Evolutionary conservation across 1,284 basidiomycete genomes (phyloP).

Genomic region (Ceratobasidium sp.): DNA sequence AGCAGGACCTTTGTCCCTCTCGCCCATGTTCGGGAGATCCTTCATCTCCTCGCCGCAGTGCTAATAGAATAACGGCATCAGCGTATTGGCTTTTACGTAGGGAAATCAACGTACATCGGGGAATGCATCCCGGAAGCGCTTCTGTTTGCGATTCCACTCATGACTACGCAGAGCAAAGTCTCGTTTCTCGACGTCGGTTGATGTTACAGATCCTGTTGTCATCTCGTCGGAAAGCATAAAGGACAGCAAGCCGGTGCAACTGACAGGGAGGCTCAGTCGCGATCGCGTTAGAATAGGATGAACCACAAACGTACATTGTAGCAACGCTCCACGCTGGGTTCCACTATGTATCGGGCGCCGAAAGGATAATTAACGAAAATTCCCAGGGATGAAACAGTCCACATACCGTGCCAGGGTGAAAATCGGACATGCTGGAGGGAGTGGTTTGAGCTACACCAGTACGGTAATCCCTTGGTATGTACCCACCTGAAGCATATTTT

Average conservation of each 20-base stretch:
- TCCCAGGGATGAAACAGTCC: not conserved
- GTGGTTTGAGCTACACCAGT: not conserved
- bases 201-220: conserved; percentile 91
- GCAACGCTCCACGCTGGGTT: conserved; percentile 94
- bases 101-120: conserved; percentile 70
- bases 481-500: conserved; percentile 83
- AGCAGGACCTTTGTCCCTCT: conserved; percentile 70
- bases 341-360: conserved; percentile 64
- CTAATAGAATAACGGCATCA: conserved; percentile 56
- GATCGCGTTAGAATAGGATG: not conserved
- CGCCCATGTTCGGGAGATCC: conserved; percentile 89
- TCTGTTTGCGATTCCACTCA: conserved; percentile 82
- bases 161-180: conserved; percentile 83
- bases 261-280: conserved; percentile 53
- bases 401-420: conserved; percentile 86
- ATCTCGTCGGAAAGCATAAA: conserved; percentile 98
- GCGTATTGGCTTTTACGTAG: conserved; percentile 3
- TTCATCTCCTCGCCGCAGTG: conserved; percentile 73
- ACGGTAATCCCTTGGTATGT: not conserved
- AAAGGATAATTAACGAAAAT: not conserved
- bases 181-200: conserved; percentile 82
- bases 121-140: conserved; percentile 86
- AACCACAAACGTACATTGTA: conserved; percentile 73
- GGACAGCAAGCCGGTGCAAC: conserved; percentile 91
- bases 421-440: conserved; percentile 84